Evolutionary conservation across 2,329 filamentous ascomycete genomes (phyloP).

Genomic region (Pestalotiopsis sp.): DNA sequence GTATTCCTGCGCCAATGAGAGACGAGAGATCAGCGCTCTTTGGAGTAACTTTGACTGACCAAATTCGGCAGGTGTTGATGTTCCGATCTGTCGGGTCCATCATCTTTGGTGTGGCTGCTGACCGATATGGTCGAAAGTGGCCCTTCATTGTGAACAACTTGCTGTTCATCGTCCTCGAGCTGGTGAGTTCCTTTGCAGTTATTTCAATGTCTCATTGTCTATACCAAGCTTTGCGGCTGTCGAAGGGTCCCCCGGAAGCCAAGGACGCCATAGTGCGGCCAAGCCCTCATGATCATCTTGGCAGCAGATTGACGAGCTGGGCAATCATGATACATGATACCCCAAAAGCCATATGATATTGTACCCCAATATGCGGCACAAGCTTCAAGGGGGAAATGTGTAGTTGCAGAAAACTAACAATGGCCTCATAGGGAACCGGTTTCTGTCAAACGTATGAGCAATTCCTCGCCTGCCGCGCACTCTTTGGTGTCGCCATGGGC

Average conservation of each 20-base stretch:
- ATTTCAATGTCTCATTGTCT: not conserved
- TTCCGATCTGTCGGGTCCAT: slow-evolving; percentile 60
- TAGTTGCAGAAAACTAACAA: not conserved
- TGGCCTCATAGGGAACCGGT: slow-evolving; percentile 56
- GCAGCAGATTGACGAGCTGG: slow-evolving; percentile 26
- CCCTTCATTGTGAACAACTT: slow-evolving; percentile 78
- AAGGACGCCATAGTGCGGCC: slow-evolving; percentile 19
- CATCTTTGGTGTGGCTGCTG: slow-evolving; percentile 56
- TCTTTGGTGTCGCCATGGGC: slow-evolving; percentile 84
- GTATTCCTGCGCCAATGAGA: not conserved
- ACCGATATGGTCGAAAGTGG: slow-evolving; percentile 66
- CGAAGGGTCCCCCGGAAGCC: slow-evolving; percentile 14
- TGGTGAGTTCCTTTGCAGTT: slow-evolving; percentile 49
- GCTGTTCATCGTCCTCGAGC: slow-evolving; percentile 71
- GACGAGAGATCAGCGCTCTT: not conserved
- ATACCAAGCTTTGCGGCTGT: slow-evolving; percentile 10
- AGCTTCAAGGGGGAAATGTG: not conserved
- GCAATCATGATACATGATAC: slow-evolving; percentile 16
- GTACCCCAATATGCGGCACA: not conserved
- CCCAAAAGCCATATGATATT: not conserved
- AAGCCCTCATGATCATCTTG: slow-evolving; percentile 20
- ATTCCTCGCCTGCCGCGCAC: slow-evolving; percentile 73
- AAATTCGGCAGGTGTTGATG: slow-evolving; percentile 48
- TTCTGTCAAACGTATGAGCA: slow-evolving; percentile 70
- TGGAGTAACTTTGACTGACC: not conserved